These are phyloP conservation scores for Colletotrichum sansevieriae DNA, from an alignment of 2,329 filamentous ascomycete genomes.

Conservation along the genomic window DNA sequence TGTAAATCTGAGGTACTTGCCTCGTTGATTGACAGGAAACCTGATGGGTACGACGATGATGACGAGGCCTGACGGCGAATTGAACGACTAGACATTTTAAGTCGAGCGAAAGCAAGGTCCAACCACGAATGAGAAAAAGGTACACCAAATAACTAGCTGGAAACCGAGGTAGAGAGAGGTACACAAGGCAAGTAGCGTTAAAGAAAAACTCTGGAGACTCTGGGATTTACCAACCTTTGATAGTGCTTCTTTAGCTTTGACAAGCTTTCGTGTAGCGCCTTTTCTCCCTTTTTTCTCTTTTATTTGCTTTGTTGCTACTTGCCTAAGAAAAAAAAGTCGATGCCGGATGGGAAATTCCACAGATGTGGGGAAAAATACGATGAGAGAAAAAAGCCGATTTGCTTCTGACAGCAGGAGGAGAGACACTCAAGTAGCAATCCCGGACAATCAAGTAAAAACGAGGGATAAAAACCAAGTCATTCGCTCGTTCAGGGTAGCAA, in stretches of 20 bases:
- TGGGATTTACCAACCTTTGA: constrained; percentile 13
- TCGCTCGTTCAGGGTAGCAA: constrained; percentile 7
- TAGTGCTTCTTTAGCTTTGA: constrained; percentile 8
- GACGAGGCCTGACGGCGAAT: constrained; percentile 9
- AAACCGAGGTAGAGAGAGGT: background rate
- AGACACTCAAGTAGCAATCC: constrained; percentile 20
- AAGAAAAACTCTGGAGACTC: constrained; percentile 11
- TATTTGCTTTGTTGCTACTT: constrained; percentile 4
- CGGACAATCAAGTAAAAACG: constrained; percentile 6
- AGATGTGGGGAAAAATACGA: background rate
- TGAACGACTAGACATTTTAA: constrained; percentile 1
- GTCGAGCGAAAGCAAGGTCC: constrained; percentile 1
- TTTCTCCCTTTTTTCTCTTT: background rate
- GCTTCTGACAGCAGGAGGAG: constrained; percentile 10
- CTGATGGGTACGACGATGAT: background rate
- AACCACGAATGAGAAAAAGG: background rate
- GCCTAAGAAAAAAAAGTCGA: constrained; percentile 6
- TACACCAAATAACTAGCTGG: background rate
- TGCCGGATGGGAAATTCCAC: constrained; percentile 1
- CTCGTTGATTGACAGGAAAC: constrained; percentile 1
- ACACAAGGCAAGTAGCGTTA: background rate
- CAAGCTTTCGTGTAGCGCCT: background rate
- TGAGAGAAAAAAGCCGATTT: constrained; percentile 25
- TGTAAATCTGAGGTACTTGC: background rate
- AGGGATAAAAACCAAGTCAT: background rate